Evolutionary conservation across 192 early-diverging fungal species (phyloP).

Genomic region (Podila epicladia): DNA sequence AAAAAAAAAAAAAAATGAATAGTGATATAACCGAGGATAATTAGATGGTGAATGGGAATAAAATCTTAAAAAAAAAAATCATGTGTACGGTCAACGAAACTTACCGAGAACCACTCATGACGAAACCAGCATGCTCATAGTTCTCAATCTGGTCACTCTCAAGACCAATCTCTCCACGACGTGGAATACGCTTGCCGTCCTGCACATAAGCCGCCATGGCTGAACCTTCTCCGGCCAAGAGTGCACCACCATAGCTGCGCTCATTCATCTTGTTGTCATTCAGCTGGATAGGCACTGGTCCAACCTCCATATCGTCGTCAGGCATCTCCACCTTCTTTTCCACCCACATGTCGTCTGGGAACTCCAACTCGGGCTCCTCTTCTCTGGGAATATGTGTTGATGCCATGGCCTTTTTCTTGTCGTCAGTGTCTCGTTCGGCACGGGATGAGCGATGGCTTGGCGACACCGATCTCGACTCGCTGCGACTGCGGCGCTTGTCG

Average conservation of each 20-base stretch:
- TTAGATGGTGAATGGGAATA: background rate
- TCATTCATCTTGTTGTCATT: conserved; percentile 71
- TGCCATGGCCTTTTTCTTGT: background rate
- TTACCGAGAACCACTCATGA: conserved; percentile 94
- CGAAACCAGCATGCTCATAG: conserved; percentile 90
- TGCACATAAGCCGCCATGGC: conserved; percentile 92
- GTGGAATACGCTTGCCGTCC: conserved; percentile 93
- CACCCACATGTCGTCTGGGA: conserved; percentile 65
- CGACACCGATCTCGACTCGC: conserved; percentile 10
- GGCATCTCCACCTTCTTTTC: conserved; percentile 69
- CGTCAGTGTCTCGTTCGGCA: background rate
- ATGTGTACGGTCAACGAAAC: background rate
- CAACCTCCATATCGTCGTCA: conserved; percentile 73
- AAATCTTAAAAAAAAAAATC: background rate
- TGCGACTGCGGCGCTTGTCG: background rate
- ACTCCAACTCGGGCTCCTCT: conserved; percentile 47
- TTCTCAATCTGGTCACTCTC: conserved; percentile 84
- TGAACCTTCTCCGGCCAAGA: conserved; percentile 90
- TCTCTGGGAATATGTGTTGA: background rate
- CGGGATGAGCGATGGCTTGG: conserved; percentile 3
- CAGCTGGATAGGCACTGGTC: conserved; percentile 69
- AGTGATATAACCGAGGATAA: background rate
- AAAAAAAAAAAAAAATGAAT: background rate
- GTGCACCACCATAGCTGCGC: conserved; percentile 80
- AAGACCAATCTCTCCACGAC: conserved; percentile 97